Evolutionary conservation across 2,329 filamentous ascomycete species (phyloP), one percentile per base, ranked within the genome.

Genomic region (Colletotrichum lentis): DNA sequence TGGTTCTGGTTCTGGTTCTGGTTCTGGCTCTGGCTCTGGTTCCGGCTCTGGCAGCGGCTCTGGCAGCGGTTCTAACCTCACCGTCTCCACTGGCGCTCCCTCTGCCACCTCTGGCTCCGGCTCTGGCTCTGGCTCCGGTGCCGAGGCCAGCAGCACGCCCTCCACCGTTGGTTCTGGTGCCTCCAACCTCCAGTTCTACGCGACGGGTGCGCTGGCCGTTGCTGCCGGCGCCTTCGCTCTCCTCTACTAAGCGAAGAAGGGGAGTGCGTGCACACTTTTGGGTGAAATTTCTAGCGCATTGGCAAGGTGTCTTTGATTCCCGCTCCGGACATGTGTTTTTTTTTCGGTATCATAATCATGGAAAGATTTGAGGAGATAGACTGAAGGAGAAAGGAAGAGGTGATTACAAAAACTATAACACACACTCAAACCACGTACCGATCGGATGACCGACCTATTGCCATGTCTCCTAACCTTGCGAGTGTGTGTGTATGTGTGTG

Each of bases 31-130:
- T 3, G n/a, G 62, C 50, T 57, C 59, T 6, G 37, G 62, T 61
- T 59, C 60, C 4, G n/a, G 62, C 50, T 57, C 59, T 6, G 37
- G 61, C 44, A 37, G 44, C 47, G 57, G 55, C 31, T 69, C 72
- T 50, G 49, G 41, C 46, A 49, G 46, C 46, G 46, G 46, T 49
- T 8, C 46, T 24, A 49, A 49, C 20, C 4, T 3, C 24, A 52
- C 27, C 49, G 49, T 52, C 49, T 52, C 76, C 68, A 75, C 74
- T 63, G 80, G 80, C 66, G 74, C 80, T 58, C 79, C 77, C 55
- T 71, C 75, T 57, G 71, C 72, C 20, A 67, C 71, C 35, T 44
- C 41, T 10, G 52, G 35, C 20, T 43, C 55, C 6, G 41, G 55
- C 7, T 71, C 74, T 11, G 66, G 72, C 31, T 66, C 73, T 43